Evolutionary conservation across 495 filamentous ascomycete genomes (phyloP), one percentile per base, ranked within the genome.

Genomic region (Aspergillus campestris): DNA sequence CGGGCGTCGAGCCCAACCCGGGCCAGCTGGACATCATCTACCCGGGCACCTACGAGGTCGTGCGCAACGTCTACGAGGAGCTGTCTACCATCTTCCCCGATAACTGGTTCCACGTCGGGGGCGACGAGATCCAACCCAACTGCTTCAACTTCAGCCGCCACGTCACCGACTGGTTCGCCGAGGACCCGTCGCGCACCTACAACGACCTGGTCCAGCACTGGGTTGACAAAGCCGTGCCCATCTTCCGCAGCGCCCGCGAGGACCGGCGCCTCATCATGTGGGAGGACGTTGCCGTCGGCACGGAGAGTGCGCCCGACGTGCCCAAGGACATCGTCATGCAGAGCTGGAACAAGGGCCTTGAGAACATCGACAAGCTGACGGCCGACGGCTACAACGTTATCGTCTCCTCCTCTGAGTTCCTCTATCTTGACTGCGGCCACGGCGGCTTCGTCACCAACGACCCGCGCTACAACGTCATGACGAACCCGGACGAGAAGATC

Each of bases 21-120:
- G 75, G 75, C 29, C 75, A 79, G 42, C 64, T 79, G 37, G 75
- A 79, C 49, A 75, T 76, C 50, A 65, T 78, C 49, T 70, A 75
- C 53, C 59, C 65, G 55, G 69, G 69, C 44, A 79, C 75, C 15
- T 79, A 79, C 49, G 68, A 71, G 8, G 68, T 72, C 6, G 71
- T 77, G 11, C 50, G 57, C 15, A 67, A 75, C 14, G 74, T 79
- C 8, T 77, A 77, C 58, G 62, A 63, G 8, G 75, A 79, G 46
- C 57, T 79, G 14, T 73, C 75, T 2, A 58, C 47, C 2, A 59
- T 79, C 45, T 79, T 79, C 60, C 47, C 59, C 0, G 75, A 79
- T 49, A 56, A 71, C 47, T 75, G 67, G 59, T 79, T 79, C 64
- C 75, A 79, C 44, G 67, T 75, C 24, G 75, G 75, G 30, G 74